A percentile compares a stretch with the other conserved stretches of the same genome.
Evolutionary conservation across 2,329 filamentous ascomycete species (phyloP).

Genomic region (Trichothecium sympodiale): DNA sequence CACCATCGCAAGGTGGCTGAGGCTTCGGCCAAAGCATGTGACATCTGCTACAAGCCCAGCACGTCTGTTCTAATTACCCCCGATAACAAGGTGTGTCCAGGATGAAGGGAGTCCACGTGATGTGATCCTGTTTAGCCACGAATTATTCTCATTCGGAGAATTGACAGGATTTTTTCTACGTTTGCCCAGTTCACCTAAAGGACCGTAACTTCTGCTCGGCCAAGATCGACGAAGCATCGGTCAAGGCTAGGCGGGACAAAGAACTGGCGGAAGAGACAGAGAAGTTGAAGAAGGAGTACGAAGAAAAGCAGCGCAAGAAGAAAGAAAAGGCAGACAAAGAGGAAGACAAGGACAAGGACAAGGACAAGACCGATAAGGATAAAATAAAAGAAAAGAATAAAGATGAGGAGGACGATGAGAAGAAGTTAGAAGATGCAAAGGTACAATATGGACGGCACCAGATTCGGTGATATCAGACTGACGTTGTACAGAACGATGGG

Average conservation of each 20-base stretch:
- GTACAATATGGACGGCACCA: background rate
- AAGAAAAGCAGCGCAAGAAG: slow-evolving; percentile 58
- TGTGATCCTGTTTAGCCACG: background rate
- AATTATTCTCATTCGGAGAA: background rate
- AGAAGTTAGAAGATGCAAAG: slow-evolving; percentile 13
- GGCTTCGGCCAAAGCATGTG: slow-evolving; percentile 70
- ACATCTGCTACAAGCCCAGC: slow-evolving; percentile 83
- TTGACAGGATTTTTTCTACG: slow-evolving; percentile 72
- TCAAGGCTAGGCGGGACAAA: slow-evolving; percentile 49
- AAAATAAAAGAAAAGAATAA: slow-evolving; percentile 32
- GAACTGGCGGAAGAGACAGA: slow-evolving; percentile 54
- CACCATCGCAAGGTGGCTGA: slow-evolving; percentile 81
- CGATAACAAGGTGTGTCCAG: slow-evolving; percentile 67
- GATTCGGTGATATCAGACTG: background rate
- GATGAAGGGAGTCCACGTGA: background rate
- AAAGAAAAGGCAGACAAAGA: slow-evolving; percentile 52
- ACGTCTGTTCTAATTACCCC: slow-evolving; percentile 80
- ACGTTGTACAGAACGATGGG: slow-evolving; percentile 10
- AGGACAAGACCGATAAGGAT: slow-evolving; percentile 33
- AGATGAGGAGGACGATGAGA: slow-evolving; percentile 23
- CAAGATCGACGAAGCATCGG: slow-evolving; percentile 56
- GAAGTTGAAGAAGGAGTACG: slow-evolving; percentile 64
- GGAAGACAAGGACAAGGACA: slow-evolving; percentile 37
- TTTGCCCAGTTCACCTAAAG: slow-evolving; percentile 73
- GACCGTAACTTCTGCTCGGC: slow-evolving; percentile 73